Evolutionary conservation across 805 yeast genomes (phyloP), one percentile per base, ranked within the genome.

Genomic region (Candida succiphila): DNA sequence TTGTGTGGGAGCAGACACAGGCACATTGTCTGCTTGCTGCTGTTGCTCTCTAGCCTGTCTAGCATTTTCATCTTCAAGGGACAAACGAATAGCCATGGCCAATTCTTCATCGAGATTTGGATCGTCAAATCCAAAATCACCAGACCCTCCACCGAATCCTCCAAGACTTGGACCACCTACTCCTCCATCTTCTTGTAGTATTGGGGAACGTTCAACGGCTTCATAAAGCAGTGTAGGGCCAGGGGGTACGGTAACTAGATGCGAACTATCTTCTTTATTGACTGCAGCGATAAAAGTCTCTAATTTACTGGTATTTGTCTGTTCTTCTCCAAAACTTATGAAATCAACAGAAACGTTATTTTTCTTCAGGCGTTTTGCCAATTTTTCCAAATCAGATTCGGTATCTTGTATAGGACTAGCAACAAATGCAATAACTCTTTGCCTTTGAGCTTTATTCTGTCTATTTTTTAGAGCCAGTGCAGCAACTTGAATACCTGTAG

Each of bases 41-140:
- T n/a, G n/a, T 22, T 73, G 67, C 45, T 75, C 78, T 52, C 88
- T 72, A 43, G 84, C 95, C 52, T 86, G 96, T 62, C 97, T 76
- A 33, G 84, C 79, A 48, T 80, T 83, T 54, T 89, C 97, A 52
- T 92, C 98, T 52, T 92, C 97, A 49, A 92, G 67, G 1, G 97
- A 89, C 57, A 92, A 67, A 53, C 97, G 77, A 49, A 92, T 72
- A 1, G 97, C 98, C 67, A 92, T 68, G 0, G 97, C 98, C 52
- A 92, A 72, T 59, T 92, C 98, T 22, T 97, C 97, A 49, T 92
- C 98, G 76, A 86, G 81, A 44, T 78, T 77, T 22, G 95, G 89
- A 58, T 89, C 97, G 26, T 73, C 74, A 49, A 79, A 69, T 37
- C 77, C 85, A 59, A 75, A 75, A 32, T 63, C 70, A 38, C 65